Evolutionary conservation across 2,329 filamentous ascomycete genomes (phyloP), one percentile per base, ranked within the genome.

Genomic region (Triangularia verruculosa): DNA sequence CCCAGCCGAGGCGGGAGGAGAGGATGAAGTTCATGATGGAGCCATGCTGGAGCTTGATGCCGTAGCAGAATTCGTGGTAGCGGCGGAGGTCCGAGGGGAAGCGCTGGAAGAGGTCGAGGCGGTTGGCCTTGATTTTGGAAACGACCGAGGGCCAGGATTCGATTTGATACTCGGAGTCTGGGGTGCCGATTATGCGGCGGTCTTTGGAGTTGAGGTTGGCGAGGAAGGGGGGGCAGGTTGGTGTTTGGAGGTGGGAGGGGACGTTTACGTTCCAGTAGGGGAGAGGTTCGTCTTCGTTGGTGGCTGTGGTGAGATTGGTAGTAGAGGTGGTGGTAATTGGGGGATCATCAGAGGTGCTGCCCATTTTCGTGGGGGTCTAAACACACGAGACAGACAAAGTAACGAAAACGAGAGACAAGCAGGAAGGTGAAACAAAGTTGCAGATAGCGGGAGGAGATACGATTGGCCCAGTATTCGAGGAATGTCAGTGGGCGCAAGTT

Each of bases 231-330:
- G 93, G 93, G 72, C 93, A 96, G 60, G 87, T 80, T 2, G 76
- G 70, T 0, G 88, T 86, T 74, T 88, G 86, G 67, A 89, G 77
- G 25, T 80, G 74, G 34, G 79, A 76, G 0, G 90, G 86, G 15
- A 96, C 78, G 75, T 97, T 97, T 76, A 90, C 83, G 67, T 94
- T 89, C 93, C 93, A 97, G 79, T 89, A 96, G 0, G 89, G 88
- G 69, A 68, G 58, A n/a, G n/a, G n/a, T n/a, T 43, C 11, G 27
- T 20, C n/a, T 2, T 57, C n/a, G 22, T 58, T 54, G 51, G 11
- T 27, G 51, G 20, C 15, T 9, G 32, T 32, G 27, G 2, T 22
- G 54, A 8, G n/a, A 13, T 15, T 11, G n/a, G 30, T n/a, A 15
- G n/a, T n/a, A n/a, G 13, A 17, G 30, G 32, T 13, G 20, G 28